Evolutionary conservation across 306 rosid species (phyloP), one percentile per base, ranked within the genome.

Genomic region (Rosa chinensis): DNA sequence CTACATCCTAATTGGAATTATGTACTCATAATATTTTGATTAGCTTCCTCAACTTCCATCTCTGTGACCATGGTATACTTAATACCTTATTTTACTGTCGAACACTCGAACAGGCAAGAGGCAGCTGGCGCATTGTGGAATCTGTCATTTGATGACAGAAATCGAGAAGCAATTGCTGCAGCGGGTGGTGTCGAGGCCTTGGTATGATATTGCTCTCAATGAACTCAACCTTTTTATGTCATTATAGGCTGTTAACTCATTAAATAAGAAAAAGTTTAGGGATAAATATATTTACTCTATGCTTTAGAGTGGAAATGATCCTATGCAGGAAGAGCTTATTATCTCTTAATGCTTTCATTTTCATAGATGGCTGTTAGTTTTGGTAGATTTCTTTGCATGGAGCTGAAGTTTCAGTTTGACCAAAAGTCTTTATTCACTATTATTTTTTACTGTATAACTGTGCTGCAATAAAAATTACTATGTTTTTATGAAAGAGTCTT

Each of bases 41-140:
- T 47, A 47, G 66, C 49, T n/a, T 73, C 40, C 10, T 63, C 62
- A 63, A 25, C 37, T 76, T 63, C 39, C 66, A 4, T 76, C 45
- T 62, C 20, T 44, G 17, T 17, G 52, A 47, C 72, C 58, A 28
- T 28, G 10, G 72, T 76, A 17, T 23, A 58, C 47, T 14, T 23
- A 16, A 18, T 44, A 59, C 8, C 71, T 2, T 44, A 25, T 16
- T 75, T 76, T 76, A 66, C 69, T 43, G 25, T 82, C 56, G n/a
- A 58, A 74, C 86, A 95, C 23, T 81, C 59, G 35, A 59, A 77
- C 87, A 96, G 99, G 88, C 99, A 96, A 93, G 99, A 96, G 86
- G 99, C 99, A 58, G 99, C 99, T 66, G 99, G 99, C 68, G 99
- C 99, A 13, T 89, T 96, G 77, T 96, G 99, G 99, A 96, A 96